These are phyloP conservation scores for Globisporangium spiculum DNA, from an alignment of 352 stramenopile species.

Conservation along the genomic window DNA sequence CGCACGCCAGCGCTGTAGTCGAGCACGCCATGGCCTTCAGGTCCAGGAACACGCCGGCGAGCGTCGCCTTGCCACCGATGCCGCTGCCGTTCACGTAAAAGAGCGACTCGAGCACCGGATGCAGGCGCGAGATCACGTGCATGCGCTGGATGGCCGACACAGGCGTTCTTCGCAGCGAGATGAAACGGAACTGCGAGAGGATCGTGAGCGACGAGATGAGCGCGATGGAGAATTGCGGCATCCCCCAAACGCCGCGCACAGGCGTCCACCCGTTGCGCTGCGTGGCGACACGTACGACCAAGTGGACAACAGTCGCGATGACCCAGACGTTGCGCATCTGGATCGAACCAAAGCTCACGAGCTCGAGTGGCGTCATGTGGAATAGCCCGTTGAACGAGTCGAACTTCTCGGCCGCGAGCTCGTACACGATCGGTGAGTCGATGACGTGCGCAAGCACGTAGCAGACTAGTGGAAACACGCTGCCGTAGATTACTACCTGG, in stretches of 20 bases:
- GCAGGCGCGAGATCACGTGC: neutral
- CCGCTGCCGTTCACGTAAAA: neutral
- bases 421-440: conserved; percentile 22
- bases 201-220: conserved; percentile 19
- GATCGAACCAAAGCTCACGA: conserved; percentile 18
- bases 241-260: conserved; percentile 1
- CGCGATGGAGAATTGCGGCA: conserved; percentile 20
- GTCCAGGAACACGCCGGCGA: conserved; percentile 12
- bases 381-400: conserved; percentile 15
- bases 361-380: neutral
- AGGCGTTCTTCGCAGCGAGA: neutral
- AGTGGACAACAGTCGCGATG: conserved; percentile 9
- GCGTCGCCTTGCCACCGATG: neutral
- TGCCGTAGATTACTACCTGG: conserved; percentile 25
- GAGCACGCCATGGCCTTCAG: conserved; percentile 9
- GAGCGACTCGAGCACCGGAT: conserved; percentile 5
- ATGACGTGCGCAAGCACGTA: conserved; percentile 22
- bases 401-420: conserved; percentile 13
- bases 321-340: conserved; percentile 28
- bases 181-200: conserved; percentile 15
- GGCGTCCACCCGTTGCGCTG: neutral
- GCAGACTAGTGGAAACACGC: conserved; percentile 20
- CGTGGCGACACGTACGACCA: conserved; percentile 1
- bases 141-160: neutral
- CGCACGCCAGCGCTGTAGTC: neutral